phyloP scores from a whole-genome alignment of 176 grass and related monocot genomes.

The Oryza glumipatula region DNA sequence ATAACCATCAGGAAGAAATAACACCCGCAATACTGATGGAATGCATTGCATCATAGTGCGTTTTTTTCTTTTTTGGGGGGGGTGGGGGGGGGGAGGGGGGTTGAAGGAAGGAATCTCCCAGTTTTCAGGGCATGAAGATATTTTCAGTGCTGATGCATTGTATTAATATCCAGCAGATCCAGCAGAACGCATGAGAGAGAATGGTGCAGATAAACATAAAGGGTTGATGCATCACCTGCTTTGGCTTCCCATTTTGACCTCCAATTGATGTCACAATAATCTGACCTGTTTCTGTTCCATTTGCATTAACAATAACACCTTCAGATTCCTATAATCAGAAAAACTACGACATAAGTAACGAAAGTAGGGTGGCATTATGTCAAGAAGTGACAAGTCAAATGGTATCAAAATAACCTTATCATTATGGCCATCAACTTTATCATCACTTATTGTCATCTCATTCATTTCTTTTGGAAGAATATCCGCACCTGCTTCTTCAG shows the following conservation, averaged over 20 bases:
- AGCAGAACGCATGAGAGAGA: neutral
- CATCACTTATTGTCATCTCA: slow-evolving; percentile 86
- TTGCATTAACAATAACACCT: slow-evolving; percentile 61
- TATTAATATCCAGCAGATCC: neutral
- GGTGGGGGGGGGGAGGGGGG: neutral
- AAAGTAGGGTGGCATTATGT: slow-evolving; percentile 30
- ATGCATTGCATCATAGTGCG: neutral
- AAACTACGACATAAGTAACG: slow-evolving; percentile 16
- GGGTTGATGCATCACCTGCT: slow-evolving; percentile 63
- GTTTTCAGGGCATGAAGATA: neutral
- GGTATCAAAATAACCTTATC: slow-evolving; percentile 72
- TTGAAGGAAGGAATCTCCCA: neutral
- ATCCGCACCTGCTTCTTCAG: slow-evolving; percentile 67
- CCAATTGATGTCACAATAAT: slow-evolving; percentile 91
- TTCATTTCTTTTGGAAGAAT: slow-evolving; percentile 91
- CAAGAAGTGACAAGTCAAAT: neutral
- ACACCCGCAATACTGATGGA: neutral
- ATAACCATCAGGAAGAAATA: slow-evolving; percentile 5
- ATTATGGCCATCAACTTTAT: slow-evolving; percentile 62
- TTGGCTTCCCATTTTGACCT: slow-evolving; percentile 89
- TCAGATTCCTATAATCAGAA: slow-evolving; percentile 62
- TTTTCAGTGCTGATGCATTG: slow-evolving; percentile 2
- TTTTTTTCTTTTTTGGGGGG: too few species aligned
- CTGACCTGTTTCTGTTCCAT: slow-evolving; percentile 83
- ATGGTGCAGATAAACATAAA: neutral